phyloP scores from a whole-genome alignment of 2,329 filamentous ascomycete species.

The Aspergillus quadrilineatus region DNA sequence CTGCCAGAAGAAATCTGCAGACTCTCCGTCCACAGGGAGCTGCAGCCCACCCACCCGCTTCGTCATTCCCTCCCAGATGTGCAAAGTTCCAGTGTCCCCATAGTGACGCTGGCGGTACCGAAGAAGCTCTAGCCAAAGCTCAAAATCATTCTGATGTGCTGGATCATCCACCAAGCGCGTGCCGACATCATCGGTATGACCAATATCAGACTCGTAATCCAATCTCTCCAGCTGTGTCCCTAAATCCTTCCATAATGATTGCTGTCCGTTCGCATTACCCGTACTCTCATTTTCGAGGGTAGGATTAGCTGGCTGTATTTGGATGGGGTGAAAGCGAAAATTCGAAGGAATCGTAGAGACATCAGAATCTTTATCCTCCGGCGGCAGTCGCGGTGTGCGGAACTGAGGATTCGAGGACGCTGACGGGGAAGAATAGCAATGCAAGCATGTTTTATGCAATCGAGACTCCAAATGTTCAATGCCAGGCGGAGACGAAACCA shows the following conservation, averaged over 20 bases:
- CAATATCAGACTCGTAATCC: constrained; percentile 45
- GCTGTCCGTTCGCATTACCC: not conserved
- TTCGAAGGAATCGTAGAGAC: constrained; percentile 4
- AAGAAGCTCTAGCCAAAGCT: constrained; percentile 48
- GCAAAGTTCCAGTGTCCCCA: constrained; percentile 42
- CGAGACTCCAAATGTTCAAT: constrained; percentile 33
- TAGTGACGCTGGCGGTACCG: constrained; percentile 44
- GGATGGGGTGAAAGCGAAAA: constrained; percentile 6
- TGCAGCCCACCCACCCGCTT: constrained; percentile 29
- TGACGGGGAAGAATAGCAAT: constrained; percentile 27
- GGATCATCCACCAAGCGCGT: constrained; percentile 40
- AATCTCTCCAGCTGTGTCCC: constrained; percentile 35
- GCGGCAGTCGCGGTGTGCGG: not conserved
- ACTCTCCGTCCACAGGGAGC: constrained; percentile 37
- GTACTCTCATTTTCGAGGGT: not conserved
- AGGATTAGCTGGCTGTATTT: not conserved
- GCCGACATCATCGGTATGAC: constrained; percentile 35
- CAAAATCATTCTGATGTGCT: constrained; percentile 34
- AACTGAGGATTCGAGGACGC: constrained; percentile 13
- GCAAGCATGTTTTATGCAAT: constrained; percentile 27
- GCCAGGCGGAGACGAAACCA: constrained; percentile 31
- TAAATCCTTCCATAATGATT: constrained; percentile 17
- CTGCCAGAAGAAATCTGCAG: constrained; percentile 44
- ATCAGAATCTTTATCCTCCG: constrained; percentile 4
- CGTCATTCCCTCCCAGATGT: constrained; percentile 43